Evolutionary conservation across 805 yeast species (phyloP).

Genomic region (Cyberlindnera mississippiensis): DNA sequence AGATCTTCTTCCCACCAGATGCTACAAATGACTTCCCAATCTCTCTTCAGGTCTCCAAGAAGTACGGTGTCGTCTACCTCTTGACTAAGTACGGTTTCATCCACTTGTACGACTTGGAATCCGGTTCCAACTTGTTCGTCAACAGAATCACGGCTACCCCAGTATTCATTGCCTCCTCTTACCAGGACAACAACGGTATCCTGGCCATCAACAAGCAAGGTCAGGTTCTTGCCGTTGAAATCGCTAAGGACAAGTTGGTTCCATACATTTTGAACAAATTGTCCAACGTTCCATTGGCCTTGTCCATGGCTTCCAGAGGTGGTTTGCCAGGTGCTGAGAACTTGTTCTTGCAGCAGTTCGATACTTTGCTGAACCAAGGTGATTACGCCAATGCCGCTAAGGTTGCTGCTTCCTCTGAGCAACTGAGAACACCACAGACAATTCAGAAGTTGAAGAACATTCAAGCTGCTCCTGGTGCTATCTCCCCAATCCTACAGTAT

Average conservation of each 20-base stretch:
- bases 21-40: conserved; percentile 96
- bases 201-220: conserved; percentile 93
- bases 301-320: conserved; percentile 88
- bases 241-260: conserved; percentile 77
- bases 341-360: conserved; percentile 87
- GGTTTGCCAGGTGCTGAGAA: conserved; percentile 97
- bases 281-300: conserved; percentile 81
- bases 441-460: conserved; percentile 87
- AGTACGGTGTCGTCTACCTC: conserved; percentile 82
- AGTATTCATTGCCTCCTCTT: conserved; percentile 82
- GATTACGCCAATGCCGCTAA: conserved; percentile 92
- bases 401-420: conserved; percentile 92
- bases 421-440: conserved; percentile 90
- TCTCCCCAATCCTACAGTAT: conserved; percentile 90
- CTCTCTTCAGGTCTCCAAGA: conserved; percentile 78
- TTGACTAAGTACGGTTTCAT: conserved; percentile 96
- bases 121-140: conserved; percentile 88
- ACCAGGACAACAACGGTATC: conserved; percentile 74
- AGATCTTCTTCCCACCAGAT: conserved; percentile 95
- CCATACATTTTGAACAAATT: conserved; percentile 86
- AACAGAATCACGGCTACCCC: conserved; percentile 96
- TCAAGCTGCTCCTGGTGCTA: conserved; percentile 90
- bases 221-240: conserved; percentile 89
- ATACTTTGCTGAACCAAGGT: conserved; percentile 74
- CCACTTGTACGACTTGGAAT: conserved; percentile 90